Evolutionary conservation across 441 rosid genomes (phyloP).

Genomic region (Melastoma candidum): DNA sequence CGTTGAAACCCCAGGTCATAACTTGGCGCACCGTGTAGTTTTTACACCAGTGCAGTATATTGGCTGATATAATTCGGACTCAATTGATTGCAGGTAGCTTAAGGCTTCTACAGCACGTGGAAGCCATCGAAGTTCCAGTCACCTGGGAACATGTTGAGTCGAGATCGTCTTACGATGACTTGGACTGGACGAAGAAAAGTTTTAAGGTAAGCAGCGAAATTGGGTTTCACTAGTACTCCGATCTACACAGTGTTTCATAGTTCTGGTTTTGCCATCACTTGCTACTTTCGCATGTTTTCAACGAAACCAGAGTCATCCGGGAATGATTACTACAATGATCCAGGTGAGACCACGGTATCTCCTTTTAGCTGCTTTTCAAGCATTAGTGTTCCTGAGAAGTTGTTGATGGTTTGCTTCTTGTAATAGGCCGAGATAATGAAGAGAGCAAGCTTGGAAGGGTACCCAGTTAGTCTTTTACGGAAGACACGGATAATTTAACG

Average conservation of each 20-base stretch:
- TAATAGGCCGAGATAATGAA: conserved; percentile 49
- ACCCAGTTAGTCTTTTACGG: conserved; percentile 14
- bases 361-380: background rate
- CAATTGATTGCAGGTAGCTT: conserved; percentile 46
- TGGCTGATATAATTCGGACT: background rate
- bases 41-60: conserved; percentile 1
- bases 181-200: conserved; percentile 65
- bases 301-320: conserved; percentile 36
- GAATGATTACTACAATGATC: conserved; percentile 55
- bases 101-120: conserved; percentile 77
- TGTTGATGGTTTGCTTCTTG: background rate
- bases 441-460: conserved; percentile 42
- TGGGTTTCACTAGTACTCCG: background rate
- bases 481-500: too few species aligned
- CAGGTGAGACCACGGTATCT: conserved; percentile 30
- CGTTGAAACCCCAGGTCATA: background rate
- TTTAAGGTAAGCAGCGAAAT: conserved; percentile 32
- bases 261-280: background rate
- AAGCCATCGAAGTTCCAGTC: conserved; percentile 48
- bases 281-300: background rate
- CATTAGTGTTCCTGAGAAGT: background rate
- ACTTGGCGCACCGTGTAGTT: background rate
- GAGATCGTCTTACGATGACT: conserved; percentile 29
- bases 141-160: conserved; percentile 38
- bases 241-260: background rate